phyloP scores from a whole-genome alignment of 1,284 basidiomycete genomes.

The Porodaedalea pini region DNA sequence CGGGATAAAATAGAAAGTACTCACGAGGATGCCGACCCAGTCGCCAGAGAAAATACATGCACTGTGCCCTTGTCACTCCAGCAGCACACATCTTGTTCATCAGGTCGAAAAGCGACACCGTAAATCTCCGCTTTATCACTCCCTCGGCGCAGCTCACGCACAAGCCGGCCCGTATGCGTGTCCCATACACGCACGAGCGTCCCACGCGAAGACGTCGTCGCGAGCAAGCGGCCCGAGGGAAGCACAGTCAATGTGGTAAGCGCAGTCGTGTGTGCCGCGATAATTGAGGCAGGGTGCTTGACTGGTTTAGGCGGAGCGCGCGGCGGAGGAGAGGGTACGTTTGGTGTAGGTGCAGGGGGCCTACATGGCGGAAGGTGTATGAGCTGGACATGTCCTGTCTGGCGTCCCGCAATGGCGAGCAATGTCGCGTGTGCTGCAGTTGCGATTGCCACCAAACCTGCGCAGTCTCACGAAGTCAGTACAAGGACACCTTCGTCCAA shows the following conservation, averaged over 20 bases:
- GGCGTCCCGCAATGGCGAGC: slow-evolving; percentile 83
- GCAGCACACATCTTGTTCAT: slow-evolving; percentile 77
- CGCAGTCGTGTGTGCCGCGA: slow-evolving; percentile 80
- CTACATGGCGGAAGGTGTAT: slow-evolving; percentile 81
- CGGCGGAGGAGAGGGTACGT: slow-evolving; percentile 39
- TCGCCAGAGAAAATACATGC: slow-evolving; percentile 79
- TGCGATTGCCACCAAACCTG: slow-evolving; percentile 83
- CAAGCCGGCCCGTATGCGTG: slow-evolving; percentile 65
- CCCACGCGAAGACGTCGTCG: slow-evolving; percentile 82
- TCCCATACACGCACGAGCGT: slow-evolving; percentile 93
- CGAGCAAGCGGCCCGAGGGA: slow-evolving; percentile 74
- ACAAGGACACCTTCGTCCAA: slow-evolving; percentile 15
- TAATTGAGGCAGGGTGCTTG: slow-evolving; percentile 74
- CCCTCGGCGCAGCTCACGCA: slow-evolving; percentile 82
- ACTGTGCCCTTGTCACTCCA: slow-evolving; percentile 98
- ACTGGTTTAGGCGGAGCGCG: slow-evolving; percentile 44
- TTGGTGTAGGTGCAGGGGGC: slow-evolving; percentile 45
- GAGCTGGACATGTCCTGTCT: slow-evolving; percentile 88
- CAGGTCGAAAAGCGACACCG: slow-evolving; percentile 76
- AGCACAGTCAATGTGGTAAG: slow-evolving; percentile 78
- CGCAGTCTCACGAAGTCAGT: slow-evolving; percentile 9
- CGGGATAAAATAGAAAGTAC: slow-evolving; percentile 29
- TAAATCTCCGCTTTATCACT: slow-evolving; percentile 91
- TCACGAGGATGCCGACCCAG: slow-evolving; percentile 60
- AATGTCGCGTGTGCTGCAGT: slow-evolving; percentile 76